Conservation (phyloP, 164 flowering plant species). For the Vitis riparia region DNA sequence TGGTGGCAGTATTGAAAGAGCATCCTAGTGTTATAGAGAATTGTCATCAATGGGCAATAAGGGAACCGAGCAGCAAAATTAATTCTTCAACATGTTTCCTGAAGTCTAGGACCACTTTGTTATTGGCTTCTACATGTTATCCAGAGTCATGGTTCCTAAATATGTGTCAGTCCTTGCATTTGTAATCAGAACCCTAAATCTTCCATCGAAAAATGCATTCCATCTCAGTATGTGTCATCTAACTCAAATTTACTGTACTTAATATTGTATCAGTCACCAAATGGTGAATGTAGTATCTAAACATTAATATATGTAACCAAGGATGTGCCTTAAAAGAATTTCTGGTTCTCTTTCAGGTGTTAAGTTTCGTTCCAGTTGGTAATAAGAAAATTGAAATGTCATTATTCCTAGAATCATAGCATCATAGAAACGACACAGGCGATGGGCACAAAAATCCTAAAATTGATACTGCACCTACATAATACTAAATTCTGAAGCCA, state of each 20-base stretch:
- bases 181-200: conserved; percentile 13
- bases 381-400: too few relatives aligned
- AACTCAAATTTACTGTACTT: conserved; percentile 18
- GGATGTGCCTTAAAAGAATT: background rate
- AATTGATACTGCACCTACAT: too few relatives aligned
- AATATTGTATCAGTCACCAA: conserved; percentile 20
- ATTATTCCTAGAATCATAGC: too few relatives aligned
- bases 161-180: conserved; percentile 6
- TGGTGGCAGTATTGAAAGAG: conserved; percentile 68
- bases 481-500: too few relatives aligned
- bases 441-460: too few relatives aligned
- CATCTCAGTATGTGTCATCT: conserved; percentile 17
- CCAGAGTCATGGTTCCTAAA: conserved; percentile 16
- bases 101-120: background rate
- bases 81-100: conserved; percentile 5
- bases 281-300: conserved; percentile 9
- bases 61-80: conserved; percentile 12
- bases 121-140: conserved; percentile 13
- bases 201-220: conserved; percentile 15
- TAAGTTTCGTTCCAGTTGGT: background rate
- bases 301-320: conserved; percentile 3
- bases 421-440: too few relatives aligned
- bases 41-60: conserved; percentile 11
- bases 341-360: background rate
- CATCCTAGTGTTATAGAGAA: conserved; percentile 29